phyloP scores from a whole-genome alignment of 2,329 filamentous ascomycete species.

The Fusarium poae region DNA sequence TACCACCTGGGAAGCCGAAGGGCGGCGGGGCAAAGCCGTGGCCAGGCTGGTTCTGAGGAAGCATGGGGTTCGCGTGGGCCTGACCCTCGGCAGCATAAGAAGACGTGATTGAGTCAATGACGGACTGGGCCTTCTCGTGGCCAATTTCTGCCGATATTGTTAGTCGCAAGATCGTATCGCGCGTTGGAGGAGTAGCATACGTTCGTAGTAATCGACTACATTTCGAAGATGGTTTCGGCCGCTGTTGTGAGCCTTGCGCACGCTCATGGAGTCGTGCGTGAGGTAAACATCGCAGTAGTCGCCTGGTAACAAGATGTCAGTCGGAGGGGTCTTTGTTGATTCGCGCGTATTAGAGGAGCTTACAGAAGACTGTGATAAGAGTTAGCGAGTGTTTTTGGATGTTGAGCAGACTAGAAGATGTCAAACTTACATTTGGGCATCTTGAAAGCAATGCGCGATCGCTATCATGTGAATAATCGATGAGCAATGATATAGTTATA shows the following conservation, averaged over 20 bases:
- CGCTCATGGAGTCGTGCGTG: slow-evolving; percentile 99
- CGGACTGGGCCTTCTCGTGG: slow-evolving; percentile 97
- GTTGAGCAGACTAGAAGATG: slow-evolving; percentile 6
- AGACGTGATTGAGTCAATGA: slow-evolving; percentile 97
- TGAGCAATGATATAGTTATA: slow-evolving; percentile 13
- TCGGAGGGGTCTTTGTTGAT: slow-evolving; percentile 25
- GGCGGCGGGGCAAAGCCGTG: slow-evolving; percentile 64
- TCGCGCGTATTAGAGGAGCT: slow-evolving; percentile 26
- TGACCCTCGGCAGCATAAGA: slow-evolving; percentile 97
- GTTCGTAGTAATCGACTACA: slow-evolving; percentile 98
- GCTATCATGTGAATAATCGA: slow-evolving; percentile 25
- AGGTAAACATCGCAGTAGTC: slow-evolving; percentile 99
- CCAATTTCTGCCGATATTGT: slow-evolving; percentile 79
- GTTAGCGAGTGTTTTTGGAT: slow-evolving; percentile 53
- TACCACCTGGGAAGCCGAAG: slow-evolving; percentile 73
- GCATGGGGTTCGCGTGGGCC: slow-evolving; percentile 85
- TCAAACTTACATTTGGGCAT: slow-evolving; percentile 88
- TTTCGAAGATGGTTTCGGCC: slow-evolving; percentile 97
- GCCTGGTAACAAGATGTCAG: slow-evolving; percentile 61
- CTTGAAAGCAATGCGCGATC: slow-evolving; percentile 56
- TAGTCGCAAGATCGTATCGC: slow-evolving; percentile 8
- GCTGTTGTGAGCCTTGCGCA: slow-evolving; percentile 97
- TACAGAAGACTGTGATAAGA: slow-evolving; percentile 45
- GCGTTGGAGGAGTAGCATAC: slow-evolving; percentile 60
- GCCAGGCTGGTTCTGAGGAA: slow-evolving; percentile 75